These are phyloP conservation scores for Arthrobotrys iridis DNA, from an alignment of 2,329 filamentous ascomycete genomes.

Conservation along the genomic window DNA sequence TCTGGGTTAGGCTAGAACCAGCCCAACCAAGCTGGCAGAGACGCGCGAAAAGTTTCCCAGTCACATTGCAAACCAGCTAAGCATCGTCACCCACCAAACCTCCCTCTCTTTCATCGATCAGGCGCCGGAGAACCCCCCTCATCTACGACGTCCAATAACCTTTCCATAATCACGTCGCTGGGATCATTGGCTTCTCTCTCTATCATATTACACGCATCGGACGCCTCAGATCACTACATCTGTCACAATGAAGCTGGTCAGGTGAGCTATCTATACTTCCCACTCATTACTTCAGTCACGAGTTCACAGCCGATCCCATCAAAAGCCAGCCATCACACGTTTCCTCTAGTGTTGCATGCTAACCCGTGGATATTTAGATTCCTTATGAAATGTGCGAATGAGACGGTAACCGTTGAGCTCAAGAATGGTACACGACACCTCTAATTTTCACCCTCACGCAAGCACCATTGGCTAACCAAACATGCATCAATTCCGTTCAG, in stretches of 20 bases:
- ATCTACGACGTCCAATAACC: conserved; percentile 1
- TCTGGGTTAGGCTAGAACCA: neutral
- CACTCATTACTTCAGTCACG: conserved; percentile 1
- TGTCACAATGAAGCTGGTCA: conserved; percentile 90
- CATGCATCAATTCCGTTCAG: conserved; percentile 64
- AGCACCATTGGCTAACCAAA: conserved; percentile 34
- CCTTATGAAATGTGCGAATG: conserved; percentile 98
- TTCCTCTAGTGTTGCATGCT: conserved; percentile 56
- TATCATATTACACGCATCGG: conserved; percentile 26
- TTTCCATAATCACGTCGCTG: conserved; percentile 16
- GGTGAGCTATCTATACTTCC: conserved; percentile 67
- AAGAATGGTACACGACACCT: conserved; percentile 82
- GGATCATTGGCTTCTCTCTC: conserved; percentile 15
- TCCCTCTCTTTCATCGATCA: neutral
- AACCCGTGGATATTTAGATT: conserved; percentile 71
- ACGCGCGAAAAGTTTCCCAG: conserved; percentile 53
- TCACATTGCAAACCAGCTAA: conserved; percentile 33
- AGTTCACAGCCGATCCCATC: conserved; percentile 37
- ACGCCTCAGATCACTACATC: conserved; percentile 20
- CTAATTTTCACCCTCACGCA: neutral
- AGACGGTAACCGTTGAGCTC: conserved; percentile 97
- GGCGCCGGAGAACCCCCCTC: conserved; percentile 5
- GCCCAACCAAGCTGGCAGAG: neutral
- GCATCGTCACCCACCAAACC: conserved; percentile 25
- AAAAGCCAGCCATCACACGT: conserved; percentile 58